Evolutionary conservation across 768 basidiomycete species (phyloP), one percentile per base, ranked within the genome.

Genomic region (Lactifluus rugatus): DNA sequence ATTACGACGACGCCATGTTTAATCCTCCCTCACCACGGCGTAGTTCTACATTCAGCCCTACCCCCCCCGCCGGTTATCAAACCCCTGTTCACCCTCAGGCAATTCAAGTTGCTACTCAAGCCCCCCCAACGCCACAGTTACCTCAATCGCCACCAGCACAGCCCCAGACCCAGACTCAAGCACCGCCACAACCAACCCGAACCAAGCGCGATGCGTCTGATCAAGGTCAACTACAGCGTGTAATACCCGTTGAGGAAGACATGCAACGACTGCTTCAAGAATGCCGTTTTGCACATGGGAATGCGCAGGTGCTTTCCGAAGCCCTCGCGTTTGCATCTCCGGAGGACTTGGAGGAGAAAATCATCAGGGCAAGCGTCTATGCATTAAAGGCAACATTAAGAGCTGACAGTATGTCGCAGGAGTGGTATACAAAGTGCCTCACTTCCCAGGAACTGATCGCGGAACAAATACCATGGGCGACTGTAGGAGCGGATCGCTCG

Each of bases 401-500:
- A 34, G 36, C 45, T 58, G 45, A 62, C n/a, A 3, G 54, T 14
- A 34, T 39, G 37, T n/a, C 19, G 1, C 67, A 95, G 91, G 93
- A 94, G 72, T 93, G 93, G 66, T 81, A 89, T 65, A 66, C 70
- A 16, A 89, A 89, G 66, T 93, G 91, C 68, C 78, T 81, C 31
- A 76, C 80, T 3, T 92, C 89, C 2, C 90, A 92, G 70, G 92
- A 93, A 60, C 78, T 93, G 11, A 82, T 95, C 26, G 85, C 76
- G 62, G 83, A 86, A 11, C 93, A 94, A 70, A 93, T 96, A 65
- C 83, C 87, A 7, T 95, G 93, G 93, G 93, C 93, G 3, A 80
- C 83, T 21, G 84, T 90, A 1, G 81, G 84, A 14, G 92, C 92
- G 1, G 85, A 87, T 64, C 81, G 81, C 47, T 86, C 87, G 8